phyloP scores from a whole-genome alignment of 106 monocot species.

The Narthecium ossifragum region DNA sequence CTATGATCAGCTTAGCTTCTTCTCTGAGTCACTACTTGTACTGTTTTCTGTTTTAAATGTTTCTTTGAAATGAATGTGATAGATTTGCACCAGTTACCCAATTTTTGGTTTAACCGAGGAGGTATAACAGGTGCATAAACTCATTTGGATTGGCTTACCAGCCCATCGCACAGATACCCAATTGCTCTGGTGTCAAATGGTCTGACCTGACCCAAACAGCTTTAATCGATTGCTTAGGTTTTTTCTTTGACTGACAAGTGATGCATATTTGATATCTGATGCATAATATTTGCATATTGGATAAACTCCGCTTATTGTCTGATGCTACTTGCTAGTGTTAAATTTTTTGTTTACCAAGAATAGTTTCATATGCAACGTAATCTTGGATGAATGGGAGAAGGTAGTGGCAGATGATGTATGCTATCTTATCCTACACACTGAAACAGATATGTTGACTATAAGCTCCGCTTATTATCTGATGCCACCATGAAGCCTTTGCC shows the following conservation, averaged over 20 bases:
- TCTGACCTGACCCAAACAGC: not conserved
- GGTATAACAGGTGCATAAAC: slow-evolving; percentile 33
- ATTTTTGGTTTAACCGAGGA: slow-evolving; percentile 10
- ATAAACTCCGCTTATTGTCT: slow-evolving; percentile 9
- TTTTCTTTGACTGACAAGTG: not conserved
- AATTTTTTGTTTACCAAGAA: not conserved
- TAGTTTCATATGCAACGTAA: not conserved
- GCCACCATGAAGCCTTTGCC: too few species aligned
- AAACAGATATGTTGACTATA: slow-evolving; percentile 13
- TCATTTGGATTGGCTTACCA: slow-evolving; percentile 33
- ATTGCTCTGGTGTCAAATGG: slow-evolving; percentile 49
- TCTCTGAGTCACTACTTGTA: slow-evolving; percentile 7
- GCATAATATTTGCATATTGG: not conserved
- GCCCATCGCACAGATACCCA: slow-evolving; percentile 15
- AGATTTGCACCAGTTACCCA: slow-evolving; percentile 14
- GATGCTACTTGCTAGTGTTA: not conserved
- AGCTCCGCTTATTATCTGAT: slow-evolving; percentile 31
- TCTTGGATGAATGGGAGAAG: not conserved
- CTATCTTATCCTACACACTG: slow-evolving; percentile 29
- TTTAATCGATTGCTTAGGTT: not conserved
- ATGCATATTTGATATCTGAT: not conserved
- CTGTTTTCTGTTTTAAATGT: not conserved
- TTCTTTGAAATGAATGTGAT: not conserved
- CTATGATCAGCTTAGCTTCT: slow-evolving; percentile 23
- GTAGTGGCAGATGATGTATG: slow-evolving; percentile 16